Evolutionary conservation across 108 stramenopile species (phyloP).

Genomic region (Stephanodiscus triporus): DNA sequence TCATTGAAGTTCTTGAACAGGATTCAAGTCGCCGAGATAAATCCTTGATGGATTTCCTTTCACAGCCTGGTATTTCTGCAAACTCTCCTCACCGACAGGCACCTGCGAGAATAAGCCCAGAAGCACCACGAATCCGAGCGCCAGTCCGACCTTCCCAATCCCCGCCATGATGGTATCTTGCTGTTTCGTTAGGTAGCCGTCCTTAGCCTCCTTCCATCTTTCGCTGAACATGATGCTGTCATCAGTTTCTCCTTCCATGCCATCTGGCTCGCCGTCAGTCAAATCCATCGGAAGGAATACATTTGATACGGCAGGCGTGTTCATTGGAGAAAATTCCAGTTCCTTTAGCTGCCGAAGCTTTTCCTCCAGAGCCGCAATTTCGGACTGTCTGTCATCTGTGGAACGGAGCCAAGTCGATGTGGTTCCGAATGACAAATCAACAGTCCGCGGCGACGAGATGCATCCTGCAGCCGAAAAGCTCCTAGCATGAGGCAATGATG

Average conservation of each 20-base stretch:
- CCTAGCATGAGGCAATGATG: background rate
- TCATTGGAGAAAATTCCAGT: conserved; percentile 6
- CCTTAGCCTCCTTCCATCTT: conserved; percentile 40
- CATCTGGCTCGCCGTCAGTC: conserved; percentile 10
- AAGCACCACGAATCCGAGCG: conserved; percentile 31
- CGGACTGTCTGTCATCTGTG: conserved; percentile 42
- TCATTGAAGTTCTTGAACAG: conserved; percentile 21
- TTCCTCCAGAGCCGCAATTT: conserved; percentile 49
- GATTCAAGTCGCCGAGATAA: conserved; percentile 56
- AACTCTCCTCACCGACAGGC: conserved; percentile 36
- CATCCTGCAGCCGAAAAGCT: conserved; percentile 3
- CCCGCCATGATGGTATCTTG: conserved; percentile 13
- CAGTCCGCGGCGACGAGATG: background rate
- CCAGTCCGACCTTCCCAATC: conserved; percentile 17
- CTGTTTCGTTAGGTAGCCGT: background rate
- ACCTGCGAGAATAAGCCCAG: conserved; percentile 41
- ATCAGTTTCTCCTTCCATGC: conserved; percentile 23
- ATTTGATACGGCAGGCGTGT: background rate
- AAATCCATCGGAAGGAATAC: background rate
- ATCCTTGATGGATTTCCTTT: conserved; percentile 38
- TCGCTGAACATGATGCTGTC: conserved; percentile 53
- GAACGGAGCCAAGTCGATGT: conserved; percentile 22
- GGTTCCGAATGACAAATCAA: conserved; percentile 1
- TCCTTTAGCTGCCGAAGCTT: conserved; percentile 36
- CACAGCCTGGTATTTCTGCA: conserved; percentile 41